A percentile compares a stretch with the other conserved stretches of the same genome.
phyloP scores from a whole-genome alignment of 306 rosid genomes.

The Oxytropis ochrocephala region DNA sequence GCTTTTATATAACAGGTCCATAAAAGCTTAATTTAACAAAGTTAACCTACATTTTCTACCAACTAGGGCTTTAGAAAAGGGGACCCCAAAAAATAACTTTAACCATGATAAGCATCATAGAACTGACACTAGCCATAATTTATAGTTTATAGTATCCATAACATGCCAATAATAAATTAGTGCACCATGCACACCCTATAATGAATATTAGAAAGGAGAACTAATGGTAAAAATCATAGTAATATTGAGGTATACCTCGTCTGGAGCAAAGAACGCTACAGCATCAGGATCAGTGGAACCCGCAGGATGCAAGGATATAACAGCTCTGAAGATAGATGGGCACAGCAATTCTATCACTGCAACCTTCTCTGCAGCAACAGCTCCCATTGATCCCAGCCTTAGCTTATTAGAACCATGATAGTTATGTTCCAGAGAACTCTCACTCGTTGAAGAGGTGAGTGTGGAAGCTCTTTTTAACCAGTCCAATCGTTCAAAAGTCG shows the following conservation, averaged over 20 bases:
- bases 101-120: neutral
- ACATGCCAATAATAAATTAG: slow-evolving; percentile 4
- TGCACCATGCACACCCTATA: neutral
- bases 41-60: neutral
- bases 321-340: slow-evolving; percentile 73
- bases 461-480: slow-evolving; percentile 85
- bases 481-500: slow-evolving; percentile 68
- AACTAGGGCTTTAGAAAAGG: neutral
- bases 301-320: slow-evolving; percentile 80
- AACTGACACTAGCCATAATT: neutral
- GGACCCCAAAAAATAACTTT: neutral
- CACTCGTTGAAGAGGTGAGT: slow-evolving; percentile 49
- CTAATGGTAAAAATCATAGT: neutral
- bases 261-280: slow-evolving; percentile 90
- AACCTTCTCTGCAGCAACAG: slow-evolving; percentile 51
- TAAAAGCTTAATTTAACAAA: neutral
- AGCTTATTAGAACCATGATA: slow-evolving; percentile 57
- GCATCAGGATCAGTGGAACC: slow-evolving; percentile 80
- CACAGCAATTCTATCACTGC: slow-evolving; percentile 64
- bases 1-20: too few relatives aligned
- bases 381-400: slow-evolving; percentile 46
- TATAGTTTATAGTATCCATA: neutral
- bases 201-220: slow-evolving; percentile 3
- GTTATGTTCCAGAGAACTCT: slow-evolving; percentile 45
- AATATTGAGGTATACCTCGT: slow-evolving; percentile 54